phyloP scores from a whole-genome alignment of 495 filamentous ascomycete genomes.

The Aspergillus haitiensis region DNA sequence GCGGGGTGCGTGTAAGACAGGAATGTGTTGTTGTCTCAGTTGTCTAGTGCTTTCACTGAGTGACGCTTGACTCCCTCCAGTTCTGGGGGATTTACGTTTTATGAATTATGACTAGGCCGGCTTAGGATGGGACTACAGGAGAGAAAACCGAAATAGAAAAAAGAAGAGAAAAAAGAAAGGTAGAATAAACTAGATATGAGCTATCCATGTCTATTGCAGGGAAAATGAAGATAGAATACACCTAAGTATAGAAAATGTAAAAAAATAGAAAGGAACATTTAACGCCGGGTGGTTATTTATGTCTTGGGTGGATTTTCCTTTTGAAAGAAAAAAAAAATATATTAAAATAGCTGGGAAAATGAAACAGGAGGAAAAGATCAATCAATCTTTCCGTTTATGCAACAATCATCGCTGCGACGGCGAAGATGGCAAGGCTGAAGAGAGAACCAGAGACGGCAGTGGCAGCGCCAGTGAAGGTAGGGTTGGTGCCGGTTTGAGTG shows the following conservation, averaged over 20 bases:
- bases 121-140: too few species aligned
- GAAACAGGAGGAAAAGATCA: background rate
- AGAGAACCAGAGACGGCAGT: constrained; percentile 35
- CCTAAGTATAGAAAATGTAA: too few species aligned
- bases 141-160: background rate
- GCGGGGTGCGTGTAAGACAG: too few species aligned
- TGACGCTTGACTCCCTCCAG: too few species aligned
- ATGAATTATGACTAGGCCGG: too few species aligned
- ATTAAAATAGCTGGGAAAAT: constrained; percentile 10
- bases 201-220: too few species aligned
- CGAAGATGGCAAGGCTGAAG: constrained; percentile 34
- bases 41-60: too few species aligned
- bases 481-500: constrained; percentile 18
- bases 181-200: background rate
- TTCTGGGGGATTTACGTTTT: too few species aligned
- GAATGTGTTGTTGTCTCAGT: too few species aligned
- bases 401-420: constrained; percentile 25
- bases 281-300: too few species aligned
- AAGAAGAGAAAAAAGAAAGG: background rate
- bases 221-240: constrained; percentile 4
- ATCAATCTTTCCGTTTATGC: constrained; percentile 21
- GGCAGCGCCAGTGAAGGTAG: constrained; percentile 21
- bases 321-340: background rate
- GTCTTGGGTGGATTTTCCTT: too few species aligned
- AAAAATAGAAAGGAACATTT: too few species aligned